Conservation (phyloP, 352 stramenopile species). For the Phytophthora citrophthora region DNA sequence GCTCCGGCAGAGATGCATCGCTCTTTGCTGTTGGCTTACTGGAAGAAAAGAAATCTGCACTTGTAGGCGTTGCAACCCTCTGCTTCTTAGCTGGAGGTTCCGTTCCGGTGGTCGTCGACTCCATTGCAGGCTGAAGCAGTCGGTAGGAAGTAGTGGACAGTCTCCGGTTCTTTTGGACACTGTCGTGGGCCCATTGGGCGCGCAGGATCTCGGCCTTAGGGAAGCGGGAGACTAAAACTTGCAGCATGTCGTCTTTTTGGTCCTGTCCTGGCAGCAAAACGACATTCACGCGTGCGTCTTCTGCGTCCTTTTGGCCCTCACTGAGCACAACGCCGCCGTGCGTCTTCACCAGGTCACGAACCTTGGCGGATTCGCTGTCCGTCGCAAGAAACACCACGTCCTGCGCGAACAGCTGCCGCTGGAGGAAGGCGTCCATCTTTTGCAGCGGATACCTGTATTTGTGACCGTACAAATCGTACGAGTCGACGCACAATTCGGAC, state of each 20-base stretch:
- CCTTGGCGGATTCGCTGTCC: conserved; percentile 8
- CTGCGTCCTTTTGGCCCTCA: not conserved
- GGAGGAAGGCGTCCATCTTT: conserved; percentile 79
- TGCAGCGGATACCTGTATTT: too few relatives aligned
- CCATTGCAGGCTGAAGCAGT: conserved; percentile 1
- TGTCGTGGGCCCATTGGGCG: conserved; percentile 52
- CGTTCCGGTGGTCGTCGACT: not conserved
- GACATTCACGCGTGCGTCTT: conserved; percentile 23
- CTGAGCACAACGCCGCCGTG: conserved; percentile 46
- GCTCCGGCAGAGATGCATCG: conserved; percentile 14
- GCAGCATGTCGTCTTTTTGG: conserved; percentile 26
- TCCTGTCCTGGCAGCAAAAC: conserved; percentile 28
- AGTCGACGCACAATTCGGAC: too few relatives aligned
- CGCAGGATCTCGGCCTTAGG: conserved; percentile 32
- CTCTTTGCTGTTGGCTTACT: not conserved
- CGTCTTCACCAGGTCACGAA: conserved; percentile 25
- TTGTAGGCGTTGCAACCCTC: conserved; percentile 3
- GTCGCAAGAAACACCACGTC: conserved; percentile 39
- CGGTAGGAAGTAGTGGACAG: conserved; percentile 35
- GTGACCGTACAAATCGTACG: too few relatives aligned
- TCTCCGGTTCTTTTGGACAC: conserved; percentile 40
- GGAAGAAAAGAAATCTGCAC: conserved; percentile 15
- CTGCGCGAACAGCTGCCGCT: conserved; percentile 48
- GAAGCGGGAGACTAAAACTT: conserved; percentile 20
- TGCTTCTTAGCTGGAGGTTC: conserved; percentile 30